Evolutionary conservation across 202 grass and related monocot genomes (phyloP), one percentile per base, ranked within the genome.

Genomic region (Eragrostis tef): DNA sequence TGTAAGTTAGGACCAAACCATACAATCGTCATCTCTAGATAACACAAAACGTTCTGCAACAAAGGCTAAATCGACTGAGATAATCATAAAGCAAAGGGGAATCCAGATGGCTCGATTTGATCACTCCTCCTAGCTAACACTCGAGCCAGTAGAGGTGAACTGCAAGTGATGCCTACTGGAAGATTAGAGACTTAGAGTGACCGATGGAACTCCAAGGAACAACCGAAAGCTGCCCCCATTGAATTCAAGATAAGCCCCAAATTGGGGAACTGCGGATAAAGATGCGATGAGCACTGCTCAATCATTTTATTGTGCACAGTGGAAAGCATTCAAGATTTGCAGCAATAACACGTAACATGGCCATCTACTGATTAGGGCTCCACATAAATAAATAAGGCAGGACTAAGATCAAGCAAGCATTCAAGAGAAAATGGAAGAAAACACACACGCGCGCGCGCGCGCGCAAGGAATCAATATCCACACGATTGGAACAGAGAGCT

Each of bases 281-380:
- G 9, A 34, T 44, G 46, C 64, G 24, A 77, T 42, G 21, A 44
- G 19, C 19, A 66, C n/a, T 26, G 58, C n/a, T 57, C 11, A 66
- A 57, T 71, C n/a, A 26, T 70, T 64, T 63, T 54, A 64, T 70
- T 48, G 53, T 39, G 12, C 3, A 54, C 71, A 76, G 70, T 47
- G 45, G 70, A 15, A 39, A 85, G 27, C 82, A 85, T 50, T 73
- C 77, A 85, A 81, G 77, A 72, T 77, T 70, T 43, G 75, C 48
- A 77, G 27, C 59, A 48, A 19, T 22, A 66, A 29, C 46, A 79
- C 66, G 19, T 51, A 71, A 62, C 54, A 85, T 66, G 54, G 62
- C 27, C 44, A 81, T 64, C 54, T 19, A 69, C 71, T 39, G 34
- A 39, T 34, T 27, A 41, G 64, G 41, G 22, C 27, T 75, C 26